Evolutionary conservation across 2,329 filamentous ascomycete genomes (phyloP).

Genomic region (Alternaria hordeiaustralica): DNA sequence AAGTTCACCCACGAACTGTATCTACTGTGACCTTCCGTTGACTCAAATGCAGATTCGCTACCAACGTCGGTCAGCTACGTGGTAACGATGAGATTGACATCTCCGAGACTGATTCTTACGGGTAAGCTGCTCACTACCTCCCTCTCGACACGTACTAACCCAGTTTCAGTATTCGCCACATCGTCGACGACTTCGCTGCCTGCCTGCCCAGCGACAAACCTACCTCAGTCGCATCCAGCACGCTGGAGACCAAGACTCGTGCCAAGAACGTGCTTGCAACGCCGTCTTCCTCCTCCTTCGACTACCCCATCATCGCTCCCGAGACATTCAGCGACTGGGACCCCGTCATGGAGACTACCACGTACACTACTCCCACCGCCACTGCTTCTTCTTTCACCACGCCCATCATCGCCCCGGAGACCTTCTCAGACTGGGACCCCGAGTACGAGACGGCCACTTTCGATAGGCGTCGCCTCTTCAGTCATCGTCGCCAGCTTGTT

Average conservation of each 20-base stretch:
- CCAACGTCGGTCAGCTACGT: conserved; percentile 9
- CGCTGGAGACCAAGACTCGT: background rate
- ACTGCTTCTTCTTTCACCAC: background rate
- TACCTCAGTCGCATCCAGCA: background rate
- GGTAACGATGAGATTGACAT: background rate
- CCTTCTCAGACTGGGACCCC: background rate
- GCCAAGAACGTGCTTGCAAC: background rate
- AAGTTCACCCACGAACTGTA: background rate
- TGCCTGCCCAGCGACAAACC: background rate
- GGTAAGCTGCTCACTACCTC: background rate
- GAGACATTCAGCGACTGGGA: conserved; percentile 1
- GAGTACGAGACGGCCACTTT: background rate
- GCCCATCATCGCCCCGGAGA: background rate
- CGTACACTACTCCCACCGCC: background rate
- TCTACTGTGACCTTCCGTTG: background rate
- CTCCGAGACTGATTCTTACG: conserved; percentile 3
- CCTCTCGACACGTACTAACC: background rate
- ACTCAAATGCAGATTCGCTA: conserved; percentile 1
- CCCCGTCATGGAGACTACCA: background rate
- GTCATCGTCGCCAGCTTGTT: background rate
- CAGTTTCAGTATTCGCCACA: background rate
- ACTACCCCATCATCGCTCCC: background rate
- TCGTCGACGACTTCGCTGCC: background rate
- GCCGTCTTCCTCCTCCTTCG: background rate
- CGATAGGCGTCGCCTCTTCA: background rate